Conservation (phyloP, 768 basidiomycete species). For the Mycena filopes region DNA sequence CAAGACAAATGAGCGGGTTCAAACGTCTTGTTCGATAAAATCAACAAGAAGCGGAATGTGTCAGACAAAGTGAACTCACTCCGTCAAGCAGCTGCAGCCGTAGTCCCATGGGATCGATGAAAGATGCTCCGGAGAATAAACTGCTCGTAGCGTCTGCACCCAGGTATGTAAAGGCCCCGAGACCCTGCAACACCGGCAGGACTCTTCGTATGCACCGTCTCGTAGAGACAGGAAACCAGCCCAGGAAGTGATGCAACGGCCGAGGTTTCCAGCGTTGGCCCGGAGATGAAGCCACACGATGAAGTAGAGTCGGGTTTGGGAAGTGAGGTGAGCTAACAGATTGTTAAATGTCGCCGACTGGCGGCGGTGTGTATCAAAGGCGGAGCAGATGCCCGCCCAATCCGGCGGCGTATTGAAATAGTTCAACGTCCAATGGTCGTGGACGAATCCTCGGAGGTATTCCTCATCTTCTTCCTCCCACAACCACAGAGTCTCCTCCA, state of each 20-base stretch:
- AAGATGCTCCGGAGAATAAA: conserved; percentile 10
- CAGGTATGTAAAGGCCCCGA: background rate
- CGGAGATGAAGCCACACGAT: conserved; percentile 13
- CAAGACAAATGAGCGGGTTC: background rate
- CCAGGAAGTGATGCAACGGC: background rate
- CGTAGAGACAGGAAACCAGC: background rate
- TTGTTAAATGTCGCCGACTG: background rate
- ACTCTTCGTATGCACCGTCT: background rate
- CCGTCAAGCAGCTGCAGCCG: conserved; percentile 2
- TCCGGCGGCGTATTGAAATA: background rate
- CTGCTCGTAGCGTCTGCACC: conserved; percentile 8
- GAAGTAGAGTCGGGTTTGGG: conserved; percentile 3
- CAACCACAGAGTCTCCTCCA: conserved; percentile 18
- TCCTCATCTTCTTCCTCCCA: conserved; percentile 22
- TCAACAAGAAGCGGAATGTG: background rate
- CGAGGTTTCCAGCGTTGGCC: background rate
- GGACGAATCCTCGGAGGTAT: conserved; percentile 1
- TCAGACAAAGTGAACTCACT: background rate
- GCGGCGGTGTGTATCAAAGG: background rate
- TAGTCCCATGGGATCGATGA: conserved; percentile 9
- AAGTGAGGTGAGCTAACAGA: background rate
- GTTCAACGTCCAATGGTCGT: background rate
- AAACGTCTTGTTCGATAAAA: background rate
- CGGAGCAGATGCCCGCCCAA: background rate
- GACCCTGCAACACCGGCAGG: background rate